Percentiles rank a stretch among this genome's conserved stretches.
Conservation (phyloP, 805 yeast genomes). For the Barnettozyma populi region DNA sequence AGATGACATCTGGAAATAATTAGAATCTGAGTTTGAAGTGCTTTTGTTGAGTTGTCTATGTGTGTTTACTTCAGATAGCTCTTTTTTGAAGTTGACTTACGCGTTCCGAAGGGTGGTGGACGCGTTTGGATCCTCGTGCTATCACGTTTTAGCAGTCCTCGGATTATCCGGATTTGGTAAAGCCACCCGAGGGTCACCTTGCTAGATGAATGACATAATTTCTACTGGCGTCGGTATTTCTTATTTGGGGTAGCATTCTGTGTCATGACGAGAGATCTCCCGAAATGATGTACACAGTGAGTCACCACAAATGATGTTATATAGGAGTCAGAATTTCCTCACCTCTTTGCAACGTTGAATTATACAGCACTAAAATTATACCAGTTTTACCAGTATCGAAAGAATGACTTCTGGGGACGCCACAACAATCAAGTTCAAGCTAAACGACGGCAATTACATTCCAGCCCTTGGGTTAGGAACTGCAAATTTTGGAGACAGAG, state of each 20-base stretch:
- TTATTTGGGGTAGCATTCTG: background rate
- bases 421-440: slow-evolving; percentile 36
- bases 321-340: background rate
- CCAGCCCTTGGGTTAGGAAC: slow-evolving; percentile 71
- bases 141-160: background rate
- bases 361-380: background rate
- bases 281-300: background rate
- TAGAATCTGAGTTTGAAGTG: too few relatives aligned
- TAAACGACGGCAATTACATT: slow-evolving; percentile 50
- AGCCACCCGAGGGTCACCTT: too few relatives aligned
- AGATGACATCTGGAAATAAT: slow-evolving; percentile 12
- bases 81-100: background rate
- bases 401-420: slow-evolving; percentile 6
- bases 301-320: background rate
- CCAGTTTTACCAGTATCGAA: background rate
- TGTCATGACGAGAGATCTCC: background rate
- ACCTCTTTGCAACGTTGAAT: background rate
- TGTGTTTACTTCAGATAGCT: background rate
- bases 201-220: too few relatives aligned
- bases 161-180: background rate
- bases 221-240: background rate
- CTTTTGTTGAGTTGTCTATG: background rate
- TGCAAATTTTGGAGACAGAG: slow-evolving; percentile 44
- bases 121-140: background rate
- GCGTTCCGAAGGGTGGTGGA: background rate